Evolutionary conservation across 179 eudicot genomes (phyloP).

Genomic region (Carnegiea gigantea): DNA sequence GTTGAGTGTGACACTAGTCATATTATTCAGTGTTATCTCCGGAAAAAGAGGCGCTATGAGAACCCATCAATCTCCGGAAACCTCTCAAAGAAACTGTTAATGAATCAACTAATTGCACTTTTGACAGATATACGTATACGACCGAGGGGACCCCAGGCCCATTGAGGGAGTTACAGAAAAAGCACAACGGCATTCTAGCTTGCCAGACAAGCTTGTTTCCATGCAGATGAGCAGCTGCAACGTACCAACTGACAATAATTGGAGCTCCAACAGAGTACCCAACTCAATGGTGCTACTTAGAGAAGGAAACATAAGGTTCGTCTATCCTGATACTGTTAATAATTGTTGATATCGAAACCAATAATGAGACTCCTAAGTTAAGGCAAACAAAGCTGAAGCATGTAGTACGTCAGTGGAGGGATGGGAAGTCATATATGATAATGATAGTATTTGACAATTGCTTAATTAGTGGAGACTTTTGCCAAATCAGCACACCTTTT

Average conservation of each 20-base stretch:
- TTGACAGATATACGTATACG: too few relatives aligned
- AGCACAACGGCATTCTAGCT: too few relatives aligned
- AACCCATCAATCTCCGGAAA: neutral
- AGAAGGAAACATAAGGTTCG: neutral
- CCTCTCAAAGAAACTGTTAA: neutral
- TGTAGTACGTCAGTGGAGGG: neutral
- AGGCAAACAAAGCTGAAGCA: neutral
- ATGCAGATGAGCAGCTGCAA: neutral
- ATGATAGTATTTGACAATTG: conserved; percentile 18
- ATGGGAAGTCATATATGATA: neutral
- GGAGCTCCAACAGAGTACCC: neutral
- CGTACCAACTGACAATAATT: neutral
- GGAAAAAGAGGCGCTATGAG: too few relatives aligned
- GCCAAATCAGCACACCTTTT: conserved; percentile 3
- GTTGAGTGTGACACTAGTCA: neutral
- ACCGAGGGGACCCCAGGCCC: too few relatives aligned
- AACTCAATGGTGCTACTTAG: neutral
- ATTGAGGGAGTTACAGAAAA: too few relatives aligned
- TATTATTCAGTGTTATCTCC: neutral
- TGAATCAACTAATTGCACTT: too few relatives aligned
- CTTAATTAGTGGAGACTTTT: neutral
- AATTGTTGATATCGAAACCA: neutral
- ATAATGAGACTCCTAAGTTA: neutral
- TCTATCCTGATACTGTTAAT: neutral
- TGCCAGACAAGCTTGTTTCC: too few relatives aligned